Evolutionary conservation across 768 basidiomycete genomes (phyloP), one percentile per base, ranked within the genome.

Genomic region (Gautieria morchelliformis): DNA sequence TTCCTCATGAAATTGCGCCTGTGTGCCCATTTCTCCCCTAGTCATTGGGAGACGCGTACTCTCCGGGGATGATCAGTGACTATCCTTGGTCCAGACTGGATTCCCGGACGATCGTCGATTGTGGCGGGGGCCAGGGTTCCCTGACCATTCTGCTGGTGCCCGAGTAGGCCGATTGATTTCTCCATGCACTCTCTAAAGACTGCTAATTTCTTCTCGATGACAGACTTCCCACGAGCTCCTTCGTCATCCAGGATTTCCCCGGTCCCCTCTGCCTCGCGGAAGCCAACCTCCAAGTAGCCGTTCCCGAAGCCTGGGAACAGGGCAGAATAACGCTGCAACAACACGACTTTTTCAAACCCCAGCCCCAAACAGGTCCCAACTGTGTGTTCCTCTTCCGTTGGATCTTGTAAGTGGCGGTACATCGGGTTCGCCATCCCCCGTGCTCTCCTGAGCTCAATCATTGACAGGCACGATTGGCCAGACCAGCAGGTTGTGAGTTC

Each of bases 71-170:
- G 19, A 66, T 68, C 41, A 68, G 68, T 5, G 73, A 75, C 63
- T 75, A 73, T 64, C 68, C 72, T 19, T 73, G 73, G 73, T 64
- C 59, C 19, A 64, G 65, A 5, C 65, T 71, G 45, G 68, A 72
- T 53, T 71, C 67, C 15, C 35, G 35, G 8, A 37, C 35, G 35
- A 69, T 75, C 42, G 70, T 75, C 27, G 73, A 75, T 56, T 67
- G 72, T 35, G 73, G 73, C 58, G 73, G 73, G 19, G 73, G 72
- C 5, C 71, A 73, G 63, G 73, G 73, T 22, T 71, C 71, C 12
- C 64, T 74, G 11, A 70, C 69, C 55, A 70, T 70, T 56, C 70
- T 72, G 17, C 69, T 74, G 37, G 71, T 72, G 20, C 64, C 60
- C 32, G 70, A 67, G 72, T 74, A 58, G 47, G 66, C 54, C 17